Evolutionary conservation across 2,329 filamentous ascomycete species (phyloP), one percentile per base, ranked within the genome.

Genomic region (Fusarium sp.): DNA sequence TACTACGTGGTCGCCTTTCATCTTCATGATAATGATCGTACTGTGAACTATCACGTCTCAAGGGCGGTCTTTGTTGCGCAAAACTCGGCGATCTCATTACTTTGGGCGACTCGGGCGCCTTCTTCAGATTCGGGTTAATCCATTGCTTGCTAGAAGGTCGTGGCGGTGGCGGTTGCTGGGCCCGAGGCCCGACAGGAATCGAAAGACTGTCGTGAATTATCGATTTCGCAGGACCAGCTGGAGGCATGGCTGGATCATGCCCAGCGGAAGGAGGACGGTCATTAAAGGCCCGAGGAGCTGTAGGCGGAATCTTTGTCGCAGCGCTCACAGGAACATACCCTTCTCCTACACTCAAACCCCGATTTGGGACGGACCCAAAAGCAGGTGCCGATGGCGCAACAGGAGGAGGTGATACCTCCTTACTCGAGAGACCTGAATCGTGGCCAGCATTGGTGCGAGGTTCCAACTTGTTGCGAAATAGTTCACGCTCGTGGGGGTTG

Each of bases 81-180:
- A 85, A 81, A 51, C 79, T 83, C 58, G 82, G 81, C 1, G 82
- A 80, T 53, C 83, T 77, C 65, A 78, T 80, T 28, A 79, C 69
- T 59, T 83, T 84, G 3, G 84, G 83, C 3, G 83, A 85, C 15
- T 84, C 82, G 2, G 83, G 80, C 0, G 75, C 73, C 55, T 83
- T 83, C 70, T 81, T 85, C 5, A 83, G 66, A 26, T 79, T 80
- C 4, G 83, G 82, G 46, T 85, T 85, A 54, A 85, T 83, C 85
- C 85, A 87, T 71, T 86, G 84, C 65, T 85, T 86, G 69, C 83
- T 86, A 1, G 83, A 83, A 13, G 82, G 79, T 7, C 83, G 80
- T n/a, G 63, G 64, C 8, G 63, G 64, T 6, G 78, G 77, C 43
- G 78, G 77, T 54, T 80, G 81, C 56, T 85, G 83, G 13, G 80